A percentile compares a stretch with the other conserved stretches of the same genome.
Conservation (phyloP, 257 asterid species). For the Lantana camara region DNA sequence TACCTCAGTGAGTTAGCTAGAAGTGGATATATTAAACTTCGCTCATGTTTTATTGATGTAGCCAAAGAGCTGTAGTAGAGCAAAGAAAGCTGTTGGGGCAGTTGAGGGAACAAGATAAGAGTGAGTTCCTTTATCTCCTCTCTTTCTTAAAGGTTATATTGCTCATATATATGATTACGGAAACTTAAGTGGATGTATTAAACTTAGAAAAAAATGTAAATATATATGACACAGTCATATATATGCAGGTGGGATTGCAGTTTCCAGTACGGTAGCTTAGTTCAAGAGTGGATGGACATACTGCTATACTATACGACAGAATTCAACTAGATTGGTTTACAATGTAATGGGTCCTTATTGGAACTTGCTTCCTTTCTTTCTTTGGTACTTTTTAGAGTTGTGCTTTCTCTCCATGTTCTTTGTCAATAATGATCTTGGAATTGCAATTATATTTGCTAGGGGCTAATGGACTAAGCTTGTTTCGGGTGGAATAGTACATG, state of each 20-base stretch:
- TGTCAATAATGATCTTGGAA: constrained; percentile 8
- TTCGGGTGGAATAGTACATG: constrained; percentile 11
- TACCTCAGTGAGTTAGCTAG: constrained; percentile 24
- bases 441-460: constrained; percentile 8
- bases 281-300: constrained; percentile 99
- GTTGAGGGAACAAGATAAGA: too few species aligned
- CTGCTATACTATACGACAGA: constrained; percentile 93
- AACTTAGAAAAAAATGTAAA: not conserved
- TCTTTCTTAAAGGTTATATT: too few species aligned
- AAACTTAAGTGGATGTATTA: too few species aligned
- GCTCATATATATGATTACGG: too few species aligned
- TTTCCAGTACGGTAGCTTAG: constrained; percentile 96
- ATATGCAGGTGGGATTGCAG: constrained; percentile 88
- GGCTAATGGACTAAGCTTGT: constrained; percentile 17
- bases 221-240: constrained; percentile 18
- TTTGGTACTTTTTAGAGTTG: constrained; percentile 37
- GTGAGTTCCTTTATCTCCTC: constrained; percentile 45
- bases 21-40: constrained; percentile 23
- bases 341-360: constrained; percentile 48
- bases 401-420: constrained; percentile 18
- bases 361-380: constrained; percentile 9
- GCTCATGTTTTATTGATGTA: too few species aligned
- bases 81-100: too few species aligned
- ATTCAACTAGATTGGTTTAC: constrained; percentile 97
- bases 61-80: too few species aligned